Conservation (phyloP, 176 grass and related monocot genomes). For the Puya raimondii region DNA sequence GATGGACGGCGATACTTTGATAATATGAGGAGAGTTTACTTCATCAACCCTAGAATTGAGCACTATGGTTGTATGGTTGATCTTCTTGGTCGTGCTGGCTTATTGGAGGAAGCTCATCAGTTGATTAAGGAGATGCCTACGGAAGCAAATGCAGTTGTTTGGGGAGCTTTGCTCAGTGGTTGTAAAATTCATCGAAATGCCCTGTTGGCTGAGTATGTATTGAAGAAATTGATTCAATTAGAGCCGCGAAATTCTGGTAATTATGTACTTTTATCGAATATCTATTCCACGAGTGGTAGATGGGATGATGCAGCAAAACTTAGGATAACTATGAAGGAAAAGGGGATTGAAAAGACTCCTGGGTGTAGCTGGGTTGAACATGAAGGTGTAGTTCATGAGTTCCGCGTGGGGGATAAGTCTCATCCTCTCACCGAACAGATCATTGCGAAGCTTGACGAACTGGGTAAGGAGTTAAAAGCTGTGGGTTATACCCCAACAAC, state of each 20-base stretch:
- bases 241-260: slow-evolving; percentile 62
- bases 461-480: slow-evolving; percentile 44
- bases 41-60: slow-evolving; percentile 44
- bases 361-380: slow-evolving; percentile 60
- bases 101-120: slow-evolving; percentile 42
- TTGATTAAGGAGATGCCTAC: slow-evolving; percentile 51
- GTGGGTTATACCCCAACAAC: slow-evolving; percentile 52
- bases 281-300: slow-evolving; percentile 45
- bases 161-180: slow-evolving; percentile 56
- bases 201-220: slow-evolving; percentile 34
- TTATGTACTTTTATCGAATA: slow-evolving; percentile 58
- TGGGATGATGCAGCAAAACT: slow-evolving; percentile 58
- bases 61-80: slow-evolving; percentile 66
- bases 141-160: slow-evolving; percentile 52
- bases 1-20: slow-evolving; percentile 41
- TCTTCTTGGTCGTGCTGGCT: slow-evolving; percentile 51
- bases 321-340: slow-evolving; percentile 40
- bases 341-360: slow-evolving; percentile 38
- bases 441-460: slow-evolving; percentile 38
- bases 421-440: slow-evolving; percentile 40
- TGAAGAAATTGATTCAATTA: slow-evolving; percentile 49
- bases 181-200: slow-evolving; percentile 42
- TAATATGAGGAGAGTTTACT: slow-evolving; percentile 32
- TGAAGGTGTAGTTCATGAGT: slow-evolving; percentile 42
- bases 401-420: slow-evolving; percentile 47